Conservation (phyloP, 768 basidiomycete species). For the Tricholoma furcatifolium region DNA sequence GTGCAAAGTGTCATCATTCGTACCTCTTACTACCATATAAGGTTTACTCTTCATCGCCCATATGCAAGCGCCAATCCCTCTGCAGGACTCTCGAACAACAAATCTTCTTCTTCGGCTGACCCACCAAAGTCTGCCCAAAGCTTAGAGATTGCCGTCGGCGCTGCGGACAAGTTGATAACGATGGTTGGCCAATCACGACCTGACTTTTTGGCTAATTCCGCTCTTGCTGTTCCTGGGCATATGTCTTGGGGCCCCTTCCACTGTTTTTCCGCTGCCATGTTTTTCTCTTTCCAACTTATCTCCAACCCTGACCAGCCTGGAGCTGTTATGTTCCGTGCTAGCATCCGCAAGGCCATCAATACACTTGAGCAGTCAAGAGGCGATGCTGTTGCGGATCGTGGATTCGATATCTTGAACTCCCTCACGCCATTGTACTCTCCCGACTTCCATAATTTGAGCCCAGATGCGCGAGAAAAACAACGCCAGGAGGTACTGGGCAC, state of each 20-base stretch:
- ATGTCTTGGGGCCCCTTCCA: constrained; percentile 86
- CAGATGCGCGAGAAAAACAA: constrained; percentile 55
- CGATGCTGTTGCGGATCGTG: constrained; percentile 71
- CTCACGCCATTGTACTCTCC: constrained; percentile 72
- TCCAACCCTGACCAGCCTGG: constrained; percentile 79
- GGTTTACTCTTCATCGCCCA: constrained; percentile 81
- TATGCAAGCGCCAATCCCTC: constrained; percentile 49
- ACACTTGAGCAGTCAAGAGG: constrained; percentile 68
- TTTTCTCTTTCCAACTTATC: constrained; percentile 88
- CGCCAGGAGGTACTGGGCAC: constrained; percentile 60
- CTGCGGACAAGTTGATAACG: constrained; percentile 76
- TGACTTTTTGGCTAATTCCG: constrained; percentile 68
- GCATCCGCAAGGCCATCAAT: constrained; percentile 66
- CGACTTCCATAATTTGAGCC: constrained; percentile 51
- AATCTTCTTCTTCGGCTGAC: constrained; percentile 32
- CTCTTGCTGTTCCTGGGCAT: constrained; percentile 75
- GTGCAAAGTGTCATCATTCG: constrained; percentile 83
- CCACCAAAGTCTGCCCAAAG: constrained; percentile 52
- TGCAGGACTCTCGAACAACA: constrained; percentile 17
- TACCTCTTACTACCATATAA: constrained; percentile 77
- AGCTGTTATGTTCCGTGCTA: constrained; percentile 71
- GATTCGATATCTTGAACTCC: constrained; percentile 65
- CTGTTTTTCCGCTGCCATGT: constrained; percentile 84
- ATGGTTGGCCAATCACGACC: constrained; percentile 76
- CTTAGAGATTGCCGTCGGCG: constrained; percentile 71